A percentile compares a stretch with the other conserved stretches of the same genome.
phyloP scores from a whole-genome alignment of 108 stramenopile genomes.

The Conticribra weissflogii region DNA sequence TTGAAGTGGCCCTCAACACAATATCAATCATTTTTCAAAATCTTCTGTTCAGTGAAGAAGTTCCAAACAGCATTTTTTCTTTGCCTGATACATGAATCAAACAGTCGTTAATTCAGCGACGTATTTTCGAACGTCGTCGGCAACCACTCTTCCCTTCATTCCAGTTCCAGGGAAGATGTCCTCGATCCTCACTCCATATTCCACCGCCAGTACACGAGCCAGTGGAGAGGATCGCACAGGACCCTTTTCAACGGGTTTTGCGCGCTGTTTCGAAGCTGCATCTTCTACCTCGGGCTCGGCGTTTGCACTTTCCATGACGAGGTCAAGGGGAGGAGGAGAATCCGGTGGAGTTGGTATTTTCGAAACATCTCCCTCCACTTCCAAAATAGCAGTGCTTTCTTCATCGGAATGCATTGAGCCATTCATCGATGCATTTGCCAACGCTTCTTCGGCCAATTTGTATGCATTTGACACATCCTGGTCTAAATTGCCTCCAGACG shows the following conservation, averaged over 20 bases:
- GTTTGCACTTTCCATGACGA: constrained; percentile 2
- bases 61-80: no score
- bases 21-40: no score
- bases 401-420: not conserved
- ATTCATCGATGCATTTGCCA: constrained; percentile 1
- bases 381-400: no score
- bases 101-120: constrained; percentile 4
- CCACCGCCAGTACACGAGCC: constrained; percentile 15
- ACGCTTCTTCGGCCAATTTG: constrained; percentile 11
- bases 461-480: constrained; percentile 2
- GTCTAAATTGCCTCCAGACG: not conserved
- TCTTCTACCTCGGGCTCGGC: not conserved
- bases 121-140: constrained; percentile 22
- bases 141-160: constrained; percentile 19
- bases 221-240: constrained; percentile 32
- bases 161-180: constrained; percentile 25
- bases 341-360: constrained; percentile 1
- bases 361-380: not conserved
- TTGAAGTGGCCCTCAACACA: no score
- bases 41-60: no score
- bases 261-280: not conserved
- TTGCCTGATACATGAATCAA: no score
- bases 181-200: constrained; percentile 8
- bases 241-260: constrained; percentile 6
- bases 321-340: not conserved